Evolutionary conservation across 1,284 basidiomycete genomes (phyloP).

Genomic region (Abortiporus biennis): DNA sequence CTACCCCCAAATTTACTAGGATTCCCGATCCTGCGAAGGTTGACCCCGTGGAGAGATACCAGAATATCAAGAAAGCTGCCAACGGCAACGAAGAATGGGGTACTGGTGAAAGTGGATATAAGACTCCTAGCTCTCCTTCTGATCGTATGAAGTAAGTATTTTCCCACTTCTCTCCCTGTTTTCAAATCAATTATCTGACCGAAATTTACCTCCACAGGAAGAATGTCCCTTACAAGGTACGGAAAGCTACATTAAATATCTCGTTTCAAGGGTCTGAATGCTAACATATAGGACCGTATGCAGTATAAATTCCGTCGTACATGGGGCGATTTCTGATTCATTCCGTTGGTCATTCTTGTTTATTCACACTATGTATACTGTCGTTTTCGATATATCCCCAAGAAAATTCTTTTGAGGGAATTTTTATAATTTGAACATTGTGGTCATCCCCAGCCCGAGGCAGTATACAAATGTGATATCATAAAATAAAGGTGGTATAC

Average conservation of each 20-base stretch:
- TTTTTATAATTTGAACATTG: too few relatives aligned
- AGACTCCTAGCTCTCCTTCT: conserved; percentile 57
- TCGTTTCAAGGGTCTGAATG: too few relatives aligned
- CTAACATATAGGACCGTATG: conserved; percentile 45
- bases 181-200: conserved; percentile 3
- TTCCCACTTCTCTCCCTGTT: conserved; percentile 8
- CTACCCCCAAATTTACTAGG: conserved; percentile 42
- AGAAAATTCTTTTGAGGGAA: too few relatives aligned
- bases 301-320: conserved; percentile 85
- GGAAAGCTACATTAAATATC: too few relatives aligned
- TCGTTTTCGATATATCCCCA: too few relatives aligned
- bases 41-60: conserved; percentile 57
- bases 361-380: too few relatives aligned
- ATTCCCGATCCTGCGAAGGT: conserved; percentile 55
- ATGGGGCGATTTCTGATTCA: conserved; percentile 73
- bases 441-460: too few relatives aligned
- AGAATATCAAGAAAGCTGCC: conserved; percentile 43
- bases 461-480: too few relatives aligned
- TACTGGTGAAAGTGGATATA: conserved; percentile 66
- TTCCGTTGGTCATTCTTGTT: conserved; percentile 5
- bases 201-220: too few relatives aligned
- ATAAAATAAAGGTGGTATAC: too few relatives aligned
- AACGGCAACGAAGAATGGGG: conserved; percentile 61
- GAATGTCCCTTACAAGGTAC: conserved; percentile 83
- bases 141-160: conserved; percentile 71